A percentile compares a stretch with the other conserved stretches of the same genome.
phyloP scores from a whole-genome alignment of 1,139 yeast species.

The Lodderomyces parapsilosis region DNA sequence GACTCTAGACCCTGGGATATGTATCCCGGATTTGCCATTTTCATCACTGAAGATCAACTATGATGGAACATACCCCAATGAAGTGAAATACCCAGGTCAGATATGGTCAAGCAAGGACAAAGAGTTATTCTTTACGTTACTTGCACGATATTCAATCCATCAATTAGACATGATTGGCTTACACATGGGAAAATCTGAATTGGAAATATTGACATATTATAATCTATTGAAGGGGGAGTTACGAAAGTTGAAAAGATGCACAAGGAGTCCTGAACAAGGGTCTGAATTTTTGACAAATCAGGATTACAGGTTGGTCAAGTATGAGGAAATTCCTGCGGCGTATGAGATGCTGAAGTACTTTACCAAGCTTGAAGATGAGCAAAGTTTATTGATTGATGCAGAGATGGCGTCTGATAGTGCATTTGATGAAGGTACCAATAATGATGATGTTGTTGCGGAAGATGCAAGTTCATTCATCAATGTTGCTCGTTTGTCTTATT shows the following conservation, averaged over 20 bases:
- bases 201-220: conserved; percentile 51
- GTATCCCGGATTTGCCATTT: conserved; percentile 10
- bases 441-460: background rate
- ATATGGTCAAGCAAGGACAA: conserved; percentile 25
- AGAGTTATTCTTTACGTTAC: conserved; percentile 23
- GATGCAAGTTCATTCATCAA: background rate
- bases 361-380: conserved; percentile 47
- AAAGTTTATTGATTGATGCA: conserved; percentile 25
- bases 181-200: conserved; percentile 36
- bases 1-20: conserved; percentile 6
- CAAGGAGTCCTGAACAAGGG: background rate
- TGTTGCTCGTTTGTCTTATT: background rate
- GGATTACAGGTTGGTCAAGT: conserved; percentile 22
- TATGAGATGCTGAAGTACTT: conserved; percentile 52
- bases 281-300: conserved; percentile 8
- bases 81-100: conserved; percentile 15
- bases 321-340: conserved; percentile 51
- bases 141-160: conserved; percentile 52
- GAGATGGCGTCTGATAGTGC: too few relatives aligned
- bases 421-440: too few relatives aligned
- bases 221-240: conserved; percentile 30
- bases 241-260: conserved; percentile 17
- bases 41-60: conserved; percentile 10
- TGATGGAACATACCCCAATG: conserved; percentile 11
- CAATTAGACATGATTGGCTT: conserved; percentile 38